Evolutionary conservation across 306 rosid genomes (phyloP), one percentile per base, ranked within the genome.

Genomic region (Medicago ruthenica): DNA sequence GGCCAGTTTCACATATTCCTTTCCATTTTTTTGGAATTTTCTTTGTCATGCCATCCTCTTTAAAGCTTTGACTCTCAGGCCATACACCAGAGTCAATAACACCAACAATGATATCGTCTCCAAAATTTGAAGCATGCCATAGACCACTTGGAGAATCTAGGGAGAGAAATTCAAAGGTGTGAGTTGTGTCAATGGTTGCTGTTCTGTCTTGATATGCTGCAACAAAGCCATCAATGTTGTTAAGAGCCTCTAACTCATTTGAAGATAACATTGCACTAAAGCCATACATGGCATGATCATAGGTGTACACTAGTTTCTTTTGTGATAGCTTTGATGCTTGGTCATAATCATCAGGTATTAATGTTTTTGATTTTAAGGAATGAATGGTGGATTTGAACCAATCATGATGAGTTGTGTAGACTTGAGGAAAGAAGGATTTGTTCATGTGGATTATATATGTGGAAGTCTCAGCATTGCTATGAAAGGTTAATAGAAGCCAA

Each of bases 41-140:
- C 36, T 51, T 39, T 48, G 64, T 57, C 86, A 79, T 75, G 14
- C 81, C 81, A 24, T 58, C 22, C 53, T 79, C 86, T 47, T 48
- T 24, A 18, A 81, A 88, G 80, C 87, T 86, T 6, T 74, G 54
- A 9, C 81, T 70, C 80, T 75, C 83, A 4, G 76, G 81, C 83
- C 76, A 83, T 10, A 76, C 64, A 7, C 80, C 76, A 40, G 74
- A 3, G 31, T 84, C 80, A 53, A 84, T 68, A 13, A 80, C 77
- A 40, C 82, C 77, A 9, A 84, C 85, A 41, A 77, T 68, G 2
- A 77, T 70, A 44, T 41, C 73, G 1, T 80, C 74, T 9, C 82
- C 82, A 7, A 65, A 65, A 24, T 79, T 60, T 4, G 83, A 48
- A 40, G 84, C 74, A 18, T 17, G 61, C 84, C 84, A 81, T n/a